Evolutionary conservation across 2,329 filamentous ascomycete genomes (phyloP), one percentile per base, ranked within the genome.

Genomic region (Venturia aucupariae): DNA sequence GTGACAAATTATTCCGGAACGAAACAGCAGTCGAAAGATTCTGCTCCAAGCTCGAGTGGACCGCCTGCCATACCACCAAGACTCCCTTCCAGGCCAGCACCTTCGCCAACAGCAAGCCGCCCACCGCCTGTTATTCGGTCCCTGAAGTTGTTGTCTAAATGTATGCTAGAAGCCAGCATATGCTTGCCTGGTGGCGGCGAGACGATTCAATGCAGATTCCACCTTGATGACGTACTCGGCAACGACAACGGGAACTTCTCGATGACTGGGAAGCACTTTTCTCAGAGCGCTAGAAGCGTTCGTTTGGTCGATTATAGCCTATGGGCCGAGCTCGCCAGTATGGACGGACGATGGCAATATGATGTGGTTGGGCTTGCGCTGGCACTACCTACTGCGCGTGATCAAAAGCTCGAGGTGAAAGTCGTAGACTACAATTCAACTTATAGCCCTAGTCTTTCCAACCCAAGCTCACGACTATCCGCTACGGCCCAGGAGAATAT

Each of bases 231-330:
- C 19, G 30, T 57, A 3, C 30, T 57, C 13, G 51, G 51, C 30
- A 57, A 57, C 27, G 15, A 57, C 4, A 57, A 57, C 4, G 51
- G 51, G 6, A 57, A 35, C 7, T 57, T 57, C 19, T 57, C 51
- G 17, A 57, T 13, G 30, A 35, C 27, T 11, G 51, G 51, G 27
- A 57, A 35, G 30, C 27, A 57, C 19, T 57, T 57, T 15, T 35
- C 51, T 22, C 30, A 57, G 19, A 57, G 51, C 15, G 51, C 51
- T 7, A 57, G 19, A 35, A 57, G 35, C 30, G 27, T 35, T 55
- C 51, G 51, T 35, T 35, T 57, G 30, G 51, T 57, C 51, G 51
- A 57, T n/a, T 57, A 57, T 15, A 57, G 51, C 27, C 19, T 57
- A n/a, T 57, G 51, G 51, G 51, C 51, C 8, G 51, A 57, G 51